phyloP scores from a whole-genome alignment of 805 yeast genomes.

The Nakazawaea ishiwadae region DNA sequence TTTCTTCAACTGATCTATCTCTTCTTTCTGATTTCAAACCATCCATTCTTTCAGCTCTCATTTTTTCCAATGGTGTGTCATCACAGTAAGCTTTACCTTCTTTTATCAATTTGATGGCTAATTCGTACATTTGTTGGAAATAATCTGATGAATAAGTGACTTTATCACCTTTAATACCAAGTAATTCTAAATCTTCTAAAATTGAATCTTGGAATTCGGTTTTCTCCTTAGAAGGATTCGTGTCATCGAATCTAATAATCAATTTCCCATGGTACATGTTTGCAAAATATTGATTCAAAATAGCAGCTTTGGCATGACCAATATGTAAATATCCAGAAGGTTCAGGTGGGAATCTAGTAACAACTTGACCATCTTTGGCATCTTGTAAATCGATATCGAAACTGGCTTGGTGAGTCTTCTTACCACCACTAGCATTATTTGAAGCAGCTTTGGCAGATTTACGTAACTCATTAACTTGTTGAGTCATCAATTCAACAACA shows the following conservation, averaged over 20 bases:
- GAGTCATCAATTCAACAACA: slow-evolving; percentile 60
- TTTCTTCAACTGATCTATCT: slow-evolving; percentile 91
- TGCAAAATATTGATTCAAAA: slow-evolving; percentile 95
- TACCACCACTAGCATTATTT: slow-evolving; percentile 44
- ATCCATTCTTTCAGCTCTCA: slow-evolving; percentile 99
- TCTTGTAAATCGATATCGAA: slow-evolving; percentile 89
- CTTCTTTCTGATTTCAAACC: slow-evolving; percentile 92
- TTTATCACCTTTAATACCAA: slow-evolving; percentile 90
- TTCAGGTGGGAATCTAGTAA: slow-evolving; percentile 99
- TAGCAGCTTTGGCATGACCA: slow-evolving; percentile 99
- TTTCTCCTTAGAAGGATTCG: slow-evolving; percentile 96
- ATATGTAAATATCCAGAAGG: slow-evolving; percentile 99
- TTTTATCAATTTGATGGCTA: slow-evolving; percentile 81
- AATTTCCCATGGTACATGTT: slow-evolving; percentile 93
- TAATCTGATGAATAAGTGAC: slow-evolving; percentile 91
- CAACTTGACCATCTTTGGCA: slow-evolving; percentile 92
- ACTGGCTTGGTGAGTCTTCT: slow-evolving; percentile 89
- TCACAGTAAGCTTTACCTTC: slow-evolving; percentile 98
- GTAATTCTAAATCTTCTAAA: slow-evolving; percentile 81
- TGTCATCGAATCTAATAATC: slow-evolving; percentile 95
- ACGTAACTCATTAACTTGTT: slow-evolving; percentile 68
- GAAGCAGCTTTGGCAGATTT: slow-evolving; percentile 47
- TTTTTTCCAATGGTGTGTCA: slow-evolving; percentile 87
- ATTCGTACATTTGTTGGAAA: slow-evolving; percentile 86
- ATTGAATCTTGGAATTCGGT: slow-evolving; percentile 92